Evolutionary conservation across 2,329 filamentous ascomycete species (phyloP).

Genomic region (Cladophialophora exuberans): DNA sequence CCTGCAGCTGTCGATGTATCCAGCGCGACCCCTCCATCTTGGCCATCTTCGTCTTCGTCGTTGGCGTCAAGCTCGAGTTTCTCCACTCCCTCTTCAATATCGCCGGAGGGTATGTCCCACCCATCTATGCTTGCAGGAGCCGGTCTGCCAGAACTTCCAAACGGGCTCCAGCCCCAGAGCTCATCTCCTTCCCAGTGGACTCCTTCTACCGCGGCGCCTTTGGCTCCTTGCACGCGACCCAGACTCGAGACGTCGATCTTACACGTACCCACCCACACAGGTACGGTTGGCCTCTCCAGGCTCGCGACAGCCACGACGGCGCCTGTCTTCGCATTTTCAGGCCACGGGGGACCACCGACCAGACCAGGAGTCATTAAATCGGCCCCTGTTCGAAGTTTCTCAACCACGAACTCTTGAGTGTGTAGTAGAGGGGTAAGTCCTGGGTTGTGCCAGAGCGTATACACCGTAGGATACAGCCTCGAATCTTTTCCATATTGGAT

Average conservation of each 20-base stretch:
- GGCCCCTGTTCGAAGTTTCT: constrained; percentile 67
- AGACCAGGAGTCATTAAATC: constrained; percentile 72
- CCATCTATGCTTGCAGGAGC: constrained; percentile 59
- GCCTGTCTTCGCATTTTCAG: constrained; percentile 60
- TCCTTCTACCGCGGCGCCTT: constrained; percentile 67
- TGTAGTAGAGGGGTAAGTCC: constrained; percentile 65
- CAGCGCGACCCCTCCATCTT: constrained; percentile 50
- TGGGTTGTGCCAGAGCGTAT: constrained; percentile 68
- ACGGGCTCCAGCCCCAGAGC: constrained; percentile 66
- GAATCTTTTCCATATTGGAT: constrained; percentile 61
- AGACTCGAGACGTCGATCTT: constrained; percentile 64
- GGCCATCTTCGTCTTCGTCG: constrained; percentile 45
- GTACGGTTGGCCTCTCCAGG: constrained; percentile 62
- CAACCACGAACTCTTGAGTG: constrained; percentile 61
- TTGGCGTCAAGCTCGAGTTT: constrained; percentile 48
- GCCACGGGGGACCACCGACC: constrained; percentile 66
- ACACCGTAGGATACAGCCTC: constrained; percentile 56
- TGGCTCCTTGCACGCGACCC: constrained; percentile 59
- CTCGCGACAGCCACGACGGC: constrained; percentile 67
- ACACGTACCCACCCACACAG: constrained; percentile 66
- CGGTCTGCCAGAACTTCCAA: constrained; percentile 55
- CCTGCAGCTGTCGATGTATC: constrained; percentile 34
- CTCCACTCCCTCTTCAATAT: constrained; percentile 45
- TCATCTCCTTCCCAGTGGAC: constrained; percentile 72
- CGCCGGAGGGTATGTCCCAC: constrained; percentile 46